Evolutionary conservation across 225 moss, liverwort and hornwort genomes (phyloP), one percentile per base, ranked within the genome.

Genomic region (Marchantia paleacea): DNA sequence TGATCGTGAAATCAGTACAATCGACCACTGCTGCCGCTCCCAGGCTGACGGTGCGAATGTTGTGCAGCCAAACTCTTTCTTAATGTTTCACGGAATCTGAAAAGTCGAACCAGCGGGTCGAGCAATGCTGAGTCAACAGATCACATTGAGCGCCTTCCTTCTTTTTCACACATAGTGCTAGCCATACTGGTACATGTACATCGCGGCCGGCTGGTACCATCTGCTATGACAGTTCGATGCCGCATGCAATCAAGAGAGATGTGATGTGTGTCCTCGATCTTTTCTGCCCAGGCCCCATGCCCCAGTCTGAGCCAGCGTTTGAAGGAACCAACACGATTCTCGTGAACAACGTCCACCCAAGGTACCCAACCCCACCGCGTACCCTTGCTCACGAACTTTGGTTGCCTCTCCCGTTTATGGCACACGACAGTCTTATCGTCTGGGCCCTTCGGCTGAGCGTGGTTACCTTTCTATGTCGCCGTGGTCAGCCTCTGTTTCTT

Each of bases 331-430:
- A 66, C 66, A 68, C 3, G 68, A 31, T 68, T 68, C 68, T 68
- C 29, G 68, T 68, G 68, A 68, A 31, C 28, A 24, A 68, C 68
- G 68, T 15, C 68, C 30, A 68, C 68, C 39, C n/a, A n/a, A n/a
- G n/a, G n/a, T 25, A 63, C 65, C 65, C 7, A 4, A 16, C 16
- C 61, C 19, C 0, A 18, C 16, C 19, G 6, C 7, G 39, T 39
- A 39, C 39, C 39, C 39, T 39, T 5, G 39, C 39, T 39, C 39
- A 39, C 39, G 39, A 39, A 39, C 39, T 39, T 39, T 39, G 3
- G 39, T 2, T 39, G 39, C 39, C 39, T 39, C 39, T n/a, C n/a
- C n/a, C n/a, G n/a, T n/a, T n/a, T n/a, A n/a, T n/a, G n/a, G n/a
- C n/a, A n/a, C n/a, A n/a, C n/a, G n/a, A n/a, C n/a, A n/a, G n/a